Evolutionary conservation across 768 basidiomycete genomes (phyloP).

Genomic region (Mycena sanguinolenta): DNA sequence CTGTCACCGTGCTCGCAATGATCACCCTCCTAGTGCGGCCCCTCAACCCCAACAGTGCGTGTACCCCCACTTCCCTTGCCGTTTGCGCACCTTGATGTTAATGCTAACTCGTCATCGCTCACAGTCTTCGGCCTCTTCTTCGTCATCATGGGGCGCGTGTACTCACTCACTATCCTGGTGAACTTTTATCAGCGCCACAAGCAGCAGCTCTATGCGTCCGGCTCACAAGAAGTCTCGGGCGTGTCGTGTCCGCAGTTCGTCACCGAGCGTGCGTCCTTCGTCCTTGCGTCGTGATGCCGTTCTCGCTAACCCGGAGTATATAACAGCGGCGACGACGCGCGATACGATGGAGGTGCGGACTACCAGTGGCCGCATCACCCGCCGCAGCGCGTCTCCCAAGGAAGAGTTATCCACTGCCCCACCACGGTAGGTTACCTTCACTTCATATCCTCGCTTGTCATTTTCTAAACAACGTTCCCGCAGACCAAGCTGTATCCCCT

Average conservation of each 20-base stretch:
- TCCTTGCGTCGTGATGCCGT: not conserved
- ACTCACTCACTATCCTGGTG: conserved; percentile 27
- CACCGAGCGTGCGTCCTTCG: not conserved
- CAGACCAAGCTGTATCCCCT: not conserved
- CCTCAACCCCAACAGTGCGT: conserved; percentile 10
- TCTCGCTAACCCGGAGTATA: not conserved
- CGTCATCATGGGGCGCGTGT: conserved; percentile 29
- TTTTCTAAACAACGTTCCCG: not conserved
- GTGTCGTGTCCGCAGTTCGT: not conserved
- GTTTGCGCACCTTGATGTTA: too few relatives aligned
- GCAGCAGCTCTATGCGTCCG: not conserved
- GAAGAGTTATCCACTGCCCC: not conserved
- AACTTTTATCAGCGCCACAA: conserved; percentile 22
- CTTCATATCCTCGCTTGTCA: not conserved
- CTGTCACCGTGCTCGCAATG: conserved; percentile 22
- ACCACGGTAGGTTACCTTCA: not conserved
- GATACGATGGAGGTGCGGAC: not conserved
- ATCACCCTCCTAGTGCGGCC: not conserved
- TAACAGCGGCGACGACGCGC: not conserved
- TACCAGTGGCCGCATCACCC: not conserved
- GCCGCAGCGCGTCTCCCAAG: not conserved
- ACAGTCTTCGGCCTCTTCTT: conserved; percentile 31
- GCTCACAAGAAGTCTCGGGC: not conserved
- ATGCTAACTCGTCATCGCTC: too few relatives aligned
- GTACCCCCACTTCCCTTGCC: not conserved